Base-by-base conservation (phyloP, 768 basidiomycete genomes). In the Lanmaoa rubissima region DNA sequence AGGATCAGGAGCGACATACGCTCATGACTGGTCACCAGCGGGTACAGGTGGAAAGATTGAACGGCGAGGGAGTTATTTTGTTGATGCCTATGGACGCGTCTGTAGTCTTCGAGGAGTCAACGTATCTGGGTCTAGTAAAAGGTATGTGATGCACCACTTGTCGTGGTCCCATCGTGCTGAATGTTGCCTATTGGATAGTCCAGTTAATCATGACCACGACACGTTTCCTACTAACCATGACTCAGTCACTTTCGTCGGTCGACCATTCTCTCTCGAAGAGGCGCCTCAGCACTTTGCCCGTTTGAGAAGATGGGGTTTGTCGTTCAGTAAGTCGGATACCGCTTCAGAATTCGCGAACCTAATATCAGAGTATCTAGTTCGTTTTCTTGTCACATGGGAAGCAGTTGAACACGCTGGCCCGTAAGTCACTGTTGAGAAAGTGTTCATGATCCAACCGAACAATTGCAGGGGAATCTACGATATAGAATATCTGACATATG, bases 301-400 rank as follows among this genome's bases (percentile, higher is more conserved):
- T 47, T 73, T 96, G 38, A 76, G 90, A 44, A 76, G 91, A 71
- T 96, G 92, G 94, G 93, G 94, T 1, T 73, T 95, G 62, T 88
- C 90, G 0, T 92, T 94, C 67, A 78, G 94, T 94, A 63, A 21
- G 88, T 78, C 1, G 51, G n/a, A 14, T 40, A 6, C n/a, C 17
- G 7, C 31, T 21, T 21, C 17, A 12, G 13, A 5, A 32, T 53
- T n/a, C 50, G 17, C 47, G 5, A 43, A 40, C 4, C 39, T 53
- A 7, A 57, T 51, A 8, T 38, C 24, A 14, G 17, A 9, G 19
- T 53, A 19, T 53, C 3, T 54, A 94, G 92, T 97, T 51, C 82
- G 95, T 40, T 93, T 99, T 64, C 84, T 95, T 28, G 84, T 98
- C 5, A 95, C 96, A 1, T 99, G 96, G 96, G 96, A 99, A 69